These are phyloP conservation scores for Lichtheimia ornata DNA, from an alignment of 371 early-diverging fungal species.

Conservation along the genomic window DNA sequence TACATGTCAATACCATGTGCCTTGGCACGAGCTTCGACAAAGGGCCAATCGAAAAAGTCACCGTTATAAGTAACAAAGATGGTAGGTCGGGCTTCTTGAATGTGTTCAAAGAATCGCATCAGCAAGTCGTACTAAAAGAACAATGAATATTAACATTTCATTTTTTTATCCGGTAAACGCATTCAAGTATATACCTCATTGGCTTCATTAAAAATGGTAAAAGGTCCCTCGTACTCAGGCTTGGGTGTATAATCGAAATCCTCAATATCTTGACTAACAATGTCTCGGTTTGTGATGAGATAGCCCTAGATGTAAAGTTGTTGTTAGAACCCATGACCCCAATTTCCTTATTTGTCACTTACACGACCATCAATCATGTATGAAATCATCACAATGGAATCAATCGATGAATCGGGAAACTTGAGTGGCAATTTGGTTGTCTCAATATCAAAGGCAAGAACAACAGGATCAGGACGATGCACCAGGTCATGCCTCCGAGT, in stretches of 20 bases:
- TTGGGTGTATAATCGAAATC: slow-evolving; percentile 99
- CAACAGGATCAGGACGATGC: slow-evolving; percentile 95
- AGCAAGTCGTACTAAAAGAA: slow-evolving; percentile 63
- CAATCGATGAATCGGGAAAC: slow-evolving; percentile 95
- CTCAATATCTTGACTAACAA: slow-evolving; percentile 96
- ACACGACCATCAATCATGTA: slow-evolving; percentile 97
- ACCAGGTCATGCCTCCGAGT: slow-evolving; percentile 80
- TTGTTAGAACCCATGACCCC: not conserved
- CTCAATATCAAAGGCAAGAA: slow-evolving; percentile 99
- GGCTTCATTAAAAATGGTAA: slow-evolving; percentile 95
- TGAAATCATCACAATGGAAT: slow-evolving; percentile 99
- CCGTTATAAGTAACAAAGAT: slow-evolving; percentile 99
- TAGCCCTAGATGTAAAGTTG: slow-evolving; percentile 69
- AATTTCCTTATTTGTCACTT: slow-evolving; percentile 15
- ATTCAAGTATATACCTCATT: slow-evolving; percentile 67
- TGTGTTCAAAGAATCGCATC: slow-evolving; percentile 91
- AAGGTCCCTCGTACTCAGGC: slow-evolving; percentile 94
- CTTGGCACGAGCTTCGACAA: slow-evolving; percentile 89
- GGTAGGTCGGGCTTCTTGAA: slow-evolving; percentile 87
- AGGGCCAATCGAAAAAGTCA: slow-evolving; percentile 99
- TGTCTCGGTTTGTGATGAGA: slow-evolving; percentile 96
- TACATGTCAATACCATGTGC: slow-evolving; percentile 85
- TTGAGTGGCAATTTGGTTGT: slow-evolving; percentile 98
- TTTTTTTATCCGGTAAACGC: not conserved
- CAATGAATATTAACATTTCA: not conserved